Conservation (phyloP, 1,284 basidiomycete genomes). For the Ustilago xerochloae region DNA sequence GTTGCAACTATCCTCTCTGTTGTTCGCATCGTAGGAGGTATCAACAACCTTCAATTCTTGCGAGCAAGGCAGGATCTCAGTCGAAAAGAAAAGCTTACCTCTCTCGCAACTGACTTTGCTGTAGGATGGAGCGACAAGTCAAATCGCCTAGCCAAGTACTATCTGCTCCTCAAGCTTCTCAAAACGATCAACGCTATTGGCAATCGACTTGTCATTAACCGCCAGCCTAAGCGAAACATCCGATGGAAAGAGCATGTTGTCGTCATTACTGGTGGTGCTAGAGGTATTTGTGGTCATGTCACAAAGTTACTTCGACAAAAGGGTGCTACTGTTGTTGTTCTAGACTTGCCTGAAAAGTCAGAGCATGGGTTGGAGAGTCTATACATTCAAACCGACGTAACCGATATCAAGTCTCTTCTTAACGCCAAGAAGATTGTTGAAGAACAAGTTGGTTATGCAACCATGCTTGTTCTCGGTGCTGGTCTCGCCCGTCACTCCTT, state of each 20-base stretch:
- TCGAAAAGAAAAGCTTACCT: slow-evolving; percentile 16
- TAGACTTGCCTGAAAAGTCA: slow-evolving; percentile 48
- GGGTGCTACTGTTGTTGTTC: slow-evolving; percentile 50
- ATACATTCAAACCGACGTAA: slow-evolving; percentile 52
- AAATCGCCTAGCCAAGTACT: slow-evolving; percentile 31
- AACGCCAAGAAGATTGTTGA: slow-evolving; percentile 41
- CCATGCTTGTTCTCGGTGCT: slow-evolving; percentile 53
- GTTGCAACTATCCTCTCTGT: slow-evolving; percentile 46
- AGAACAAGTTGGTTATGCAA: slow-evolving; percentile 45
- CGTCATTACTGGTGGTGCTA: slow-evolving; percentile 54
- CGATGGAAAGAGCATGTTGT: slow-evolving; percentile 52
- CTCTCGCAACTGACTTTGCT: slow-evolving; percentile 17
- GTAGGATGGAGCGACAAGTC: slow-evolving; percentile 21
- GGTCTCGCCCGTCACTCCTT: slow-evolving; percentile 51
- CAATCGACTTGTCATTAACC: slow-evolving; percentile 42
- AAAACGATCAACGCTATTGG: slow-evolving; percentile 50
- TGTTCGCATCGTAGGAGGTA: slow-evolving; percentile 40
- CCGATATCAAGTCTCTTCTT: slow-evolving; percentile 47
- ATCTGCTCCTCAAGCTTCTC: slow-evolving; percentile 31
- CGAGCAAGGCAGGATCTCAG: slow-evolving; percentile 23
- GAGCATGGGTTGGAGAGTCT: slow-evolving; percentile 47
- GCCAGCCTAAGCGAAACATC: slow-evolving; percentile 26
- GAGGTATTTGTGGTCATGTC: slow-evolving; percentile 52
- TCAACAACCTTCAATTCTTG: slow-evolving; percentile 30
- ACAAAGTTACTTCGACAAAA: slow-evolving; percentile 35